These are phyloP conservation scores for Hypoxylon sp. DNA, from an alignment of 2,329 filamentous ascomycete genomes.

Conservation along the genomic window DNA sequence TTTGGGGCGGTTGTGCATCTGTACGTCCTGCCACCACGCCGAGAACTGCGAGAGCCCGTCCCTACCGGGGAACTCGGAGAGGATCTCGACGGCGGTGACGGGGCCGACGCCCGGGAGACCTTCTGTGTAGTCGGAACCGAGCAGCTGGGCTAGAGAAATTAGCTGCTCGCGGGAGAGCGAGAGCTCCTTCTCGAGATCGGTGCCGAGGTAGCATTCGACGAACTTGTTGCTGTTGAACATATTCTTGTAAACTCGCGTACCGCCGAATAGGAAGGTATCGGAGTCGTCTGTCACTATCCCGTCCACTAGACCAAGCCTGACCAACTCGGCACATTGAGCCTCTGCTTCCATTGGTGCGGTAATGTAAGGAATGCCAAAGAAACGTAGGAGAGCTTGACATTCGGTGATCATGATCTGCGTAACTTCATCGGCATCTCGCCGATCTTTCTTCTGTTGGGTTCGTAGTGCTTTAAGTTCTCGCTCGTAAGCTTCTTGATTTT, in stretches of 20 bases:
- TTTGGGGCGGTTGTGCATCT: conserved; percentile 72
- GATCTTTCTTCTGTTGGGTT: conserved; percentile 95
- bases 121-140: conserved; percentile 95
- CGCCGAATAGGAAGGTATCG: conserved; percentile 96
- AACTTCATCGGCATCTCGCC: conserved; percentile 95
- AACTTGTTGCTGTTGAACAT: conserved; percentile 99
- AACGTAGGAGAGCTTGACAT: conserved; percentile 87
- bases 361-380: conserved; percentile 96
- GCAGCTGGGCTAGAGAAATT: conserved; percentile 88
- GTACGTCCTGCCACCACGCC: conserved; percentile 88
- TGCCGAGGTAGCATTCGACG: conserved; percentile 91
- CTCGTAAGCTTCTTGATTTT: conserved; percentile 85
- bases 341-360: conserved; percentile 99
- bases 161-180: conserved; percentile 87
- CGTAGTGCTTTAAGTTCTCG: conserved; percentile 86
- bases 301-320: conserved; percentile 87
- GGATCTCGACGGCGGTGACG: conserved; percentile 92
- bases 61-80: conserved; percentile 82
- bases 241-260: conserved; percentile 97
- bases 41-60: conserved; percentile 78
- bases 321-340: conserved; percentile 94
- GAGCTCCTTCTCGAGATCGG: conserved; percentile 89
- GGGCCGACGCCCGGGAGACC: conserved; percentile 91
- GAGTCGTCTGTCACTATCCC: conserved; percentile 98
- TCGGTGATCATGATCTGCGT: conserved; percentile 96